Conservation (phyloP, 2,329 filamentous ascomycete genomes). For the Raffaelea arxii region DNA sequence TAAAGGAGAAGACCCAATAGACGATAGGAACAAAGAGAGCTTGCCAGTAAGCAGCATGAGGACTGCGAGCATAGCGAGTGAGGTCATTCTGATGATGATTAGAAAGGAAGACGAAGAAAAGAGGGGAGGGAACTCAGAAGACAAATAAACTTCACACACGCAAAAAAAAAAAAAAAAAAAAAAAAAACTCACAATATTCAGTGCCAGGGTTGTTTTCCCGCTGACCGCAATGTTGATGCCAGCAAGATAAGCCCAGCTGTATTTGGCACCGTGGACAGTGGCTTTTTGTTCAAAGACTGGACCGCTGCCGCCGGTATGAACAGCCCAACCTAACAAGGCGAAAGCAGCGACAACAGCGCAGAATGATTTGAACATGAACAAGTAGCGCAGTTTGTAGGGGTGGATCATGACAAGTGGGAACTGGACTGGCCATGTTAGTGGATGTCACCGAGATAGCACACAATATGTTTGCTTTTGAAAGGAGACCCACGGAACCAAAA, state of each 20-base stretch:
- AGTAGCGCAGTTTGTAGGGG: slow-evolving; percentile 15
- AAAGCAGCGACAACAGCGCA: slow-evolving; percentile 19
- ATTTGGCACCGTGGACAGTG: not conserved
- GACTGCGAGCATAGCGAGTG: slow-evolving; percentile 27
- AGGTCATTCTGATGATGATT: slow-evolving; percentile 17
- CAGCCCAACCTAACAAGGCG: slow-evolving; percentile 61
- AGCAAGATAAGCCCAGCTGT: slow-evolving; percentile 14
- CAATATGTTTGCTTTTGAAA: no score
- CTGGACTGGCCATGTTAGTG: slow-evolving; percentile 13
- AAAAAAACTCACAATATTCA: slow-evolving; percentile 34
- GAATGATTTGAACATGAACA: slow-evolving; percentile 29
- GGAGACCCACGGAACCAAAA: slow-evolving; percentile 12
- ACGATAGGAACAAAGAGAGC: slow-evolving; percentile 28
- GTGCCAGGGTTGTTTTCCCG: slow-evolving; percentile 36
- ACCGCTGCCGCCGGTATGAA: slow-evolving; percentile 33
- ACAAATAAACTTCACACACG: no score
- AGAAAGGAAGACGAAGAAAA: no score
- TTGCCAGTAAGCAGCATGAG: slow-evolving; percentile 30
- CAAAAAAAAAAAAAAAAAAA: no score
- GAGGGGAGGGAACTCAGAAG: no score
- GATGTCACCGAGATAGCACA: no score
- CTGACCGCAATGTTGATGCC: slow-evolving; percentile 27
- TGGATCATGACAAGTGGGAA: slow-evolving; percentile 19
- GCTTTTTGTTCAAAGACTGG: slow-evolving; percentile 2
- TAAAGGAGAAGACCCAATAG: slow-evolving; percentile 13